phyloP scores from a whole-genome alignment of 2,329 filamentous ascomycete species.

The Periconia macrospinosa region DNA sequence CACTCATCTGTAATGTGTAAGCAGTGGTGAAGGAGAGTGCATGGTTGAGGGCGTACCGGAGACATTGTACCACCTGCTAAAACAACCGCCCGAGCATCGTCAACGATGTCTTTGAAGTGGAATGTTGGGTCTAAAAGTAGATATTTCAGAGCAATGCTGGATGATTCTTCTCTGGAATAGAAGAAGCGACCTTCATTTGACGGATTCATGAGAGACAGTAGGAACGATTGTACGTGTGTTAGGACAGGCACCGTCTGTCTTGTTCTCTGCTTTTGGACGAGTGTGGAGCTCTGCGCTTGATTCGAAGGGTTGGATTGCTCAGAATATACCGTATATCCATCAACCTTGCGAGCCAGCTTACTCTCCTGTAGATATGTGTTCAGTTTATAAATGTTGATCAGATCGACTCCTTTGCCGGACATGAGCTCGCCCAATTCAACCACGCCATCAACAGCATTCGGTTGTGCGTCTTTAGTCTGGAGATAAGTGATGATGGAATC shows the following conservation, averaged over 20 bases:
- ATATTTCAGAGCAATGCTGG: slow-evolving; percentile 72
- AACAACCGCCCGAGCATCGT: slow-evolving; percentile 82
- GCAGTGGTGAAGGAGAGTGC: neutral
- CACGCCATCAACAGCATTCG: slow-evolving; percentile 61
- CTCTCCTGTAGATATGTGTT: slow-evolving; percentile 87
- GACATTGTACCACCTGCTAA: slow-evolving; percentile 97
- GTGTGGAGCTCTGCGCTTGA: neutral
- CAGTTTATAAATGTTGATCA: slow-evolving; percentile 91
- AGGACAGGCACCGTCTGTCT: slow-evolving; percentile 55
- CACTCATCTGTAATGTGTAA: slow-evolving; percentile 63
- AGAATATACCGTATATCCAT: slow-evolving; percentile 75
- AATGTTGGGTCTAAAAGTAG: slow-evolving; percentile 88
- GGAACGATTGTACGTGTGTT: slow-evolving; percentile 68
- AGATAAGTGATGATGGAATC: slow-evolving; percentile 76
- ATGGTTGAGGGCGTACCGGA: slow-evolving; percentile 56
- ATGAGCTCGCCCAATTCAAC: slow-evolving; percentile 74
- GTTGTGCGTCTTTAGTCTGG: slow-evolving; percentile 49
- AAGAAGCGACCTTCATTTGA: slow-evolving; percentile 68
- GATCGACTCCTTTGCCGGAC: slow-evolving; percentile 83
- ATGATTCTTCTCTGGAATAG: slow-evolving; percentile 50
- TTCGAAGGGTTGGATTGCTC: slow-evolving; percentile 46
- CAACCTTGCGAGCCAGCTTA: slow-evolving; percentile 90
- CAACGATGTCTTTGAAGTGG: slow-evolving; percentile 85
- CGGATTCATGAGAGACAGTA: slow-evolving; percentile 83
- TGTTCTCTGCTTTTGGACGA: slow-evolving; percentile 8